Conservation (phyloP, 768 basidiomycete species). For the Suillus alpinus region DNA sequence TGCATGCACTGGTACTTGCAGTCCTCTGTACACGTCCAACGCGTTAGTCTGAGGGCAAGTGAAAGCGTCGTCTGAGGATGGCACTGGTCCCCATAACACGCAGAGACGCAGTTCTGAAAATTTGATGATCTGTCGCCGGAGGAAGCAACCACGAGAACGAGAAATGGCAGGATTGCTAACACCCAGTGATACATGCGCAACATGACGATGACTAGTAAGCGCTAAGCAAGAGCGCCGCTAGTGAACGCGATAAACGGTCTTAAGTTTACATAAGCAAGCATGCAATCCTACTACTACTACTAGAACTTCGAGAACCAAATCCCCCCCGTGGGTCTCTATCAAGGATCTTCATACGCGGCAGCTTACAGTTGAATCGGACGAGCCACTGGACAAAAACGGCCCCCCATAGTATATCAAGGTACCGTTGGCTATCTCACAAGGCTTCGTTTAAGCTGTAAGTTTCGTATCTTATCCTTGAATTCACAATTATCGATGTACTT, state of each 20-base stretch:
- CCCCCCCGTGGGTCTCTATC: not conserved
- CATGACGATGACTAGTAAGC: not conserved
- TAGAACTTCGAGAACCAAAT: not conserved
- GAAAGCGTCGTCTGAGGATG: constrained; percentile 39
- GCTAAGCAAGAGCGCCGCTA: not conserved
- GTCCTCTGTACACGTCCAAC: constrained; percentile 87
- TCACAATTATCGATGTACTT: too few species aligned
- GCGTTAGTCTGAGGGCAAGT: constrained; percentile 58
- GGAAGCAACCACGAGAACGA: constrained; percentile 17
- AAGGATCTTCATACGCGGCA: not conserved
- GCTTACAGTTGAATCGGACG: not conserved
- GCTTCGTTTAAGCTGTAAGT: not conserved
- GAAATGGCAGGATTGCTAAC: constrained; percentile 12
- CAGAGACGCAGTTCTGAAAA: constrained; percentile 37
- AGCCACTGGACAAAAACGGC: not conserved
- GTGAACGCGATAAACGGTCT: not conserved
- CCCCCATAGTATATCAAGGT: too few species aligned
- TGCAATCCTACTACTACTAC: too few species aligned
- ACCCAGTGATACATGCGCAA: constrained; percentile 7
- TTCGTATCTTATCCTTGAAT: not conserved
- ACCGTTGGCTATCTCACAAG: not conserved
- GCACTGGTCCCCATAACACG: constrained; percentile 31
- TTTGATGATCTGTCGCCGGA: constrained; percentile 33
- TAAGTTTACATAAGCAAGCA: not conserved
- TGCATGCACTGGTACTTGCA: constrained; percentile 93